Percentiles rank a stretch among this genome's conserved stretches.
These are phyloP conservation scores for Priceomyces melissophilus DNA, from an alignment of 805 yeast genomes.

Conservation along the genomic window DNA sequence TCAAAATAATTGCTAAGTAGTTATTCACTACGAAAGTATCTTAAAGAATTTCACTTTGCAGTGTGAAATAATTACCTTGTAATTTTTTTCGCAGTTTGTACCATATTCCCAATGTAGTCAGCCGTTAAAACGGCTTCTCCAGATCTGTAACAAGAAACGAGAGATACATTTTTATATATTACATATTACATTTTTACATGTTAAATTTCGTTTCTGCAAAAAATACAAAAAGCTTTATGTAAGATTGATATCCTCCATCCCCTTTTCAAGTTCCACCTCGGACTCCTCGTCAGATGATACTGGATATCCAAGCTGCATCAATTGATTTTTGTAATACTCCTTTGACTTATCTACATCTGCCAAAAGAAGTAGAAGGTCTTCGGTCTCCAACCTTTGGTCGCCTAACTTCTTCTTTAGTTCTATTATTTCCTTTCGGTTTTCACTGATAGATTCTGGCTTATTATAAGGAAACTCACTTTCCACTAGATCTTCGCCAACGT, in stretches of 20 bases:
- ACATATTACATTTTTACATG: neutral
- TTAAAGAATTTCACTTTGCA: too few species aligned
- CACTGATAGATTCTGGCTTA: too few species aligned
- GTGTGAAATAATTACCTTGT: too few species aligned
- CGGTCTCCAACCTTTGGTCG: conserved; percentile 55
- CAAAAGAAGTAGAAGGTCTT: conserved; percentile 72
- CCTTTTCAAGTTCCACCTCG: conserved; percentile 25
- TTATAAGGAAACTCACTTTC: too few species aligned
- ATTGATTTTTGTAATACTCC: conserved; percentile 50
- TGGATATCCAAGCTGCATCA: conserved; percentile 53
- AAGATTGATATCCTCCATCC: conserved; percentile 1
- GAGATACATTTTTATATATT: too few species aligned
- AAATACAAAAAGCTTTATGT: neutral
- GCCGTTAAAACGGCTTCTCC: too few species aligned
- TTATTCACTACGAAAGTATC: too few species aligned
- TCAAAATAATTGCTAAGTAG: neutral
- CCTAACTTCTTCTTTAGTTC: conserved; percentile 1
- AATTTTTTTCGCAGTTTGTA: too few species aligned
- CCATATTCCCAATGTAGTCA: too few species aligned
- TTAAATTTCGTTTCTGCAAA: neutral
- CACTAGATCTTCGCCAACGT: too few species aligned
- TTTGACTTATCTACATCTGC: conserved; percentile 73
- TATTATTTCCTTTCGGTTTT: neutral
- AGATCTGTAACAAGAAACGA: too few species aligned
- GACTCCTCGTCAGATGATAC: conserved; percentile 69